A percentile compares a stretch with the other conserved stretches of the same genome.
phyloP scores from a whole-genome alignment of 106 monocot species.

The Hemerocallis citrina region DNA sequence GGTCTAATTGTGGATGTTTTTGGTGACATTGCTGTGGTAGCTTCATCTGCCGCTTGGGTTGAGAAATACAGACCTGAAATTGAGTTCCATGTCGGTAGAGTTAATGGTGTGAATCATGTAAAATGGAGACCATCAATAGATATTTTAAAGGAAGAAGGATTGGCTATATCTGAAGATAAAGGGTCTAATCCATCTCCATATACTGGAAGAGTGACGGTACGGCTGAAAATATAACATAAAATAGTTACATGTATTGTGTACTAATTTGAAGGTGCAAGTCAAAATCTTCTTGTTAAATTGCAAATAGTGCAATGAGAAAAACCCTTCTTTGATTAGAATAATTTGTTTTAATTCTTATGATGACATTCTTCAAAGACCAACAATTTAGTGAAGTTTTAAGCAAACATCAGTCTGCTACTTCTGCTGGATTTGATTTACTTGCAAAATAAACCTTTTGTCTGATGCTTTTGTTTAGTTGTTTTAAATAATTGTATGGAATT shows the following conservation, averaged over 20 bases:
- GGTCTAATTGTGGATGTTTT: slow-evolving; percentile 89
- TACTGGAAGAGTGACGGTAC: slow-evolving; percentile 57
- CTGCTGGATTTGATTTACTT: too few species aligned
- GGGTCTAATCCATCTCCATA: slow-evolving; percentile 12
- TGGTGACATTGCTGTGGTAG: slow-evolving; percentile 75
- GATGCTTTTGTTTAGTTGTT: too few species aligned
- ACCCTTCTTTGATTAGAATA: too few species aligned
- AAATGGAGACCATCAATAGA: slow-evolving; percentile 88
- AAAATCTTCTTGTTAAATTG: neutral
- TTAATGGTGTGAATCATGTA: slow-evolving; percentile 38
- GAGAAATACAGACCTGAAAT: slow-evolving; percentile 82
- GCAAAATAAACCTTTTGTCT: too few species aligned
- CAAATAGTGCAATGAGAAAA: neutral
- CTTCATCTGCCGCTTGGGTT: slow-evolving; percentile 99
- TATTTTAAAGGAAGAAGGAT: slow-evolving; percentile 89
- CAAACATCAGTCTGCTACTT: too few species aligned
- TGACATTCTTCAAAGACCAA: too few species aligned
- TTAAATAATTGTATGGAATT: too few species aligned
- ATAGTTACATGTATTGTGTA: neutral
- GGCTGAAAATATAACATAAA: neutral
- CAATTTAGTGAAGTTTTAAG: too few species aligned
- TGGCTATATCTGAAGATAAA: slow-evolving; percentile 41
- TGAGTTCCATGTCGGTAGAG: slow-evolving; percentile 39
- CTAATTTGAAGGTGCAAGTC: neutral
- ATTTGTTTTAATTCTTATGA: too few species aligned